Evolutionary conservation across 2,329 filamentous ascomycete genomes (phyloP).

Genomic region (Xylariaceae sp.): DNA sequence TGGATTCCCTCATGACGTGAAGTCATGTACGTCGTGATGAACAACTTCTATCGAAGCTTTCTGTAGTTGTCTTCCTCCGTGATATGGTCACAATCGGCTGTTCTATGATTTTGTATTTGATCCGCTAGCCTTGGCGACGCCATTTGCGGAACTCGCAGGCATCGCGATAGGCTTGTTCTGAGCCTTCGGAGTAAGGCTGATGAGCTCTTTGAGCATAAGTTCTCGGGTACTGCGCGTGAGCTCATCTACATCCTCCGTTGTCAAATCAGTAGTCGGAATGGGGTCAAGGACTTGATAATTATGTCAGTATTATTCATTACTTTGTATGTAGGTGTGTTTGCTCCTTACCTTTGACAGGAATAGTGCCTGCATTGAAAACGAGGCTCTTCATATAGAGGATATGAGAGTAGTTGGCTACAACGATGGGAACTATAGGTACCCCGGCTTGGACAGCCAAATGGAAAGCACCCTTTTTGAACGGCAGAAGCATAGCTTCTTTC

Average conservation of each 20-base stretch:
- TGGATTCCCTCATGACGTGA: no score
- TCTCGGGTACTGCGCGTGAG: slow-evolving; percentile 66
- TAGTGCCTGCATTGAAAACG: slow-evolving; percentile 63
- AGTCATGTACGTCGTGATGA: no score
- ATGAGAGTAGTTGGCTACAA: slow-evolving; percentile 75
- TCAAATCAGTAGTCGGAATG: slow-evolving; percentile 71
- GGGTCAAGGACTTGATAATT: slow-evolving; percentile 64
- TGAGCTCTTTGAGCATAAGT: slow-evolving; percentile 67
- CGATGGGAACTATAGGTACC: slow-evolving; percentile 85
- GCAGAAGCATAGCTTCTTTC: slow-evolving; percentile 72
- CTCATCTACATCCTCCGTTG: slow-evolving; percentile 71
- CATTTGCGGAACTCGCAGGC: slow-evolving; percentile 23
- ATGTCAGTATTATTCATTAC: slow-evolving; percentile 11
- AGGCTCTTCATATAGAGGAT: slow-evolving; percentile 61
- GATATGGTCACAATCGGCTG: no score
- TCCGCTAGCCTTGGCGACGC: slow-evolving; percentile 32
- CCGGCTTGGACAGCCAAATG: slow-evolving; percentile 91
- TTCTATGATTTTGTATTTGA: no score
- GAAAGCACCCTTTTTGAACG: slow-evolving; percentile 99
- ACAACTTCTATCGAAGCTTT: no score
- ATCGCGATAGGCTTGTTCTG: slow-evolving; percentile 37
- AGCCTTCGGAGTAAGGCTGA: slow-evolving; percentile 49
- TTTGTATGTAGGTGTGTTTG: not conserved
- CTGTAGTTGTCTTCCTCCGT: no score
- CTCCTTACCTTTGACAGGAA: slow-evolving; percentile 69